Base-by-base conservation (phyloP, 768 basidiomycete genomes). In the Tulasnella sp. region DNA sequence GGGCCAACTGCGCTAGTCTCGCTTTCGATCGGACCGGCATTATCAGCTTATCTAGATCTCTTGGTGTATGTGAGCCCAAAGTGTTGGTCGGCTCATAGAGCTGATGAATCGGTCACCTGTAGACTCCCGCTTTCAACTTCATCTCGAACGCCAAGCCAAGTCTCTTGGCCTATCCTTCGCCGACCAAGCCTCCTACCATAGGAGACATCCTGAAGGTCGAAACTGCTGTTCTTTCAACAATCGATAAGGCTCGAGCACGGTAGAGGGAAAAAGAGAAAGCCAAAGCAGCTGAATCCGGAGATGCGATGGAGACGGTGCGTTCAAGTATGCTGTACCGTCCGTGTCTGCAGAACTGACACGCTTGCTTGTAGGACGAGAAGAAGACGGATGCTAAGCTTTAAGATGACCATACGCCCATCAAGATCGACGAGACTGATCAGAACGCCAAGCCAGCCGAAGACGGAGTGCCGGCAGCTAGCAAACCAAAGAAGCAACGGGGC, bases 141-240 rank as follows among this genome's bases (percentile, higher is more conserved):
- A 82, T 89, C 66, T 97, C 94, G 44, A 93, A 98, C 77, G 93
- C 93, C 19, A 88, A 85, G 75, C 94, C 95, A 9, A 95, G 92
- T 75, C 80, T 95, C 44, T 98, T 95, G 77, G 95, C 95, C 2
- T 98, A 99, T 80, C 94, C 94, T 12, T 82, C 95, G 39, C 95
- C n/a, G n/a, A n/a, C n/a, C n/a, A n/a, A n/a, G n/a, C n/a, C n/a
- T n/a, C n/a, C n/a, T n/a, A n/a, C n/a, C n/a, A n/a, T n/a, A n/a
- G n/a, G n/a, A n/a, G n/a, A n/a, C n/a, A n/a, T n/a, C n/a, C n/a
- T n/a, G n/a, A n/a, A n/a, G n/a, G n/a, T n/a, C n/a, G n/a, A n/a
- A n/a, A n/a, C n/a, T n/a, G n/a, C n/a, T n/a, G n/a, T 99, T 14
- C 85, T 99, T 42, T 97, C 94, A 8, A 98, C 97, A 0, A 99